phyloP scores from a whole-genome alignment of 371 early-diverging fungal genomes.

The Mucor mucedo region DNA sequence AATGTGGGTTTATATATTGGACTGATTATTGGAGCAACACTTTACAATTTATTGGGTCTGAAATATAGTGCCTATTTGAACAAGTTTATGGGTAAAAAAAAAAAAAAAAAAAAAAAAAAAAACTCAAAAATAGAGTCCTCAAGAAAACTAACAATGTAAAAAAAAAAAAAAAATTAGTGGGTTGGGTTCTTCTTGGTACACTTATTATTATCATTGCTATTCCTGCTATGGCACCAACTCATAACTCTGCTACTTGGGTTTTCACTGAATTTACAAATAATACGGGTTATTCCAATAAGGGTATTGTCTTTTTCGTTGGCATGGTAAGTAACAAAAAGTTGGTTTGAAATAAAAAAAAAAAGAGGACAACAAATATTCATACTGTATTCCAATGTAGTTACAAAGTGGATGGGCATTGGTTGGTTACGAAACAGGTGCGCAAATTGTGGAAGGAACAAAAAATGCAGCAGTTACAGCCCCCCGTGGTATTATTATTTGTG shows the following conservation, averaged over 20 bases:
- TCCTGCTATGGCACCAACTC: constrained; percentile 44
- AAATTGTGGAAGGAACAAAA: constrained; percentile 52
- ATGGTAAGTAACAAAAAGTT: constrained; percentile 17
- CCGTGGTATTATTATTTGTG: constrained; percentile 47
- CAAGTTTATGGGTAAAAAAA: constrained; percentile 32
- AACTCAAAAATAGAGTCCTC: background rate
- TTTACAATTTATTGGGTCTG: constrained; percentile 36
- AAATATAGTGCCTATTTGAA: constrained; percentile 37
- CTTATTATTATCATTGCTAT: constrained; percentile 37
- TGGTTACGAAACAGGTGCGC: constrained; percentile 50
- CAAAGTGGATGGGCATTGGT: constrained; percentile 48
- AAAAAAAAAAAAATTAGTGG: constrained; percentile 16
- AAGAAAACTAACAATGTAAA: background rate
- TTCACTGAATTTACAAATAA: constrained; percentile 45
- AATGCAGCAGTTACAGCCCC: constrained; percentile 49
- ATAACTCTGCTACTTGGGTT: constrained; percentile 40
- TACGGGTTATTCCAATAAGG: constrained; percentile 40
- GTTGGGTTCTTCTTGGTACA: constrained; percentile 42
- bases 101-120: constrained; percentile 4
- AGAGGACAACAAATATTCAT: too few relatives aligned
- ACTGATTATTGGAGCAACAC: constrained; percentile 25
- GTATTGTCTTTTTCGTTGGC: constrained; percentile 47
- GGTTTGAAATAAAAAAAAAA: too few relatives aligned
- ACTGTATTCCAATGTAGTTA: background rate
- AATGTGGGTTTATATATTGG: constrained; percentile 43